Base-by-base conservation (phyloP, 164 flowering plant genomes). In the Tinospora cordifolia region DNA sequence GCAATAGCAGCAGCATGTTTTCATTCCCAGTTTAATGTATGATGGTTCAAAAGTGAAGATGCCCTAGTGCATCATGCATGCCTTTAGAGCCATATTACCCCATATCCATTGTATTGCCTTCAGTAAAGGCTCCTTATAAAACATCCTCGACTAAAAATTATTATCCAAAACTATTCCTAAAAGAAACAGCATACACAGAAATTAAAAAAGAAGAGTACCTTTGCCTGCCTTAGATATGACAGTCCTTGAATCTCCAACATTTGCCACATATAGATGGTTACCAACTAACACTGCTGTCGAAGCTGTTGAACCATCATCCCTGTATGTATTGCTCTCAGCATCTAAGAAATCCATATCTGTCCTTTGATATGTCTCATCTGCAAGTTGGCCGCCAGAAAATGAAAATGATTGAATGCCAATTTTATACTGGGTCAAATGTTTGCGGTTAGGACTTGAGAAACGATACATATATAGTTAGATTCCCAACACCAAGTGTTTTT, bases 261-360 rank as follows among this genome's bases (percentile, higher is more conserved):
- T 94, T 68, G 99, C 98, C 70, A 94, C 99, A 80, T 89, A 94
- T 14, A 94, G 83, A 80, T 83, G 98, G 71, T 84, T 84, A 38
- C 89, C 98, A 67, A 94, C 90, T 74, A 94, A 78, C 30, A 94
- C 88, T 13, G 99, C 98, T 11, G 99, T 88, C 22, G 99, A 90
- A 68, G 99, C 98, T 60, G 99, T 94, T 54, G 99, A 94, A 69
- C 99, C 99, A 90, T 94, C 99, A 79, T 94, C 99, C 3, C 99
- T 78, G 70, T 66, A 90, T 8, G 86, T 81, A 71, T 94, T 95
- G 69, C 78, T 90, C 78, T 92, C 97, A 77, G 91, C 80, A 40
- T 89, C 91, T 84, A 94, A 77, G 78, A 94, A 94, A 34, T 85
- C 89, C 27, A 24, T 71, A 74, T 94, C 99, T 63, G 98, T 94